Conservation (phyloP, 345 rosid species). For the Melaleuca quinquenervia region DNA sequence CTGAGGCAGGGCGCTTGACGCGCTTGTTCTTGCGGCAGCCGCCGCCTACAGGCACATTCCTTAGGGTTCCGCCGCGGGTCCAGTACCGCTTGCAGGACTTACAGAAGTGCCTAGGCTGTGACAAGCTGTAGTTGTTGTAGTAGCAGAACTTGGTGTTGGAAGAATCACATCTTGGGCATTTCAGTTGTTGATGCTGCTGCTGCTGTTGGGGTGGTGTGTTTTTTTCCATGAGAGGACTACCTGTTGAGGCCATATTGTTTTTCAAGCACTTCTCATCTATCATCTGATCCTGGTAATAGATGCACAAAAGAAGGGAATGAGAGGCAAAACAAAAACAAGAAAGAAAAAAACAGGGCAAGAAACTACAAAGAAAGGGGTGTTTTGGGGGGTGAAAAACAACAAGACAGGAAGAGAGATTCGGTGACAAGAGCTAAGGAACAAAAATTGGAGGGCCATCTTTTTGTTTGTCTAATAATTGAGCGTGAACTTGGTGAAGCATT, state of each 20-base stretch:
- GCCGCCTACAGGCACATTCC: slow-evolving; percentile 68
- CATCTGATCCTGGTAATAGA: slow-evolving; percentile 3
- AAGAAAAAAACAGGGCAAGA: neutral
- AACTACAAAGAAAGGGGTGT: neutral
- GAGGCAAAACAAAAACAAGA: neutral
- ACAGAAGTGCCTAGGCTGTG: slow-evolving; percentile 71
- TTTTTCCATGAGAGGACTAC: slow-evolving; percentile 23
- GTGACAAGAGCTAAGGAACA: slow-evolving; percentile 49
- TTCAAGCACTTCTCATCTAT: slow-evolving; percentile 36
- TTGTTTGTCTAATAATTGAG: slow-evolving; percentile 29
- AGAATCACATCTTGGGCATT: slow-evolving; percentile 64
- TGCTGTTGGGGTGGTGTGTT: slow-evolving; percentile 16
- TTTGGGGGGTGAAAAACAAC: neutral
- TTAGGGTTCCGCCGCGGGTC: slow-evolving; percentile 66
- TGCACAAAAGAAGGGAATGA: neutral
- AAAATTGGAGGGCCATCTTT: slow-evolving; percentile 37
- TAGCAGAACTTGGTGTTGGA: slow-evolving; percentile 61
- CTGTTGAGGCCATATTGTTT: slow-evolving; percentile 22
- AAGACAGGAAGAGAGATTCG: slow-evolving; percentile 15
- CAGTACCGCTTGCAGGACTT: slow-evolving; percentile 60
- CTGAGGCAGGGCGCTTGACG: slow-evolving; percentile 14
- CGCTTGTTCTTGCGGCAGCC: slow-evolving; percentile 53
- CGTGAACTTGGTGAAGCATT: neutral
- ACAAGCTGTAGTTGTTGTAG: slow-evolving; percentile 58
- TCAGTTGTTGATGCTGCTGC: slow-evolving; percentile 20